phyloP scores from a whole-genome alignment of 805 yeast species.

The Ogataea degrootiae region DNA sequence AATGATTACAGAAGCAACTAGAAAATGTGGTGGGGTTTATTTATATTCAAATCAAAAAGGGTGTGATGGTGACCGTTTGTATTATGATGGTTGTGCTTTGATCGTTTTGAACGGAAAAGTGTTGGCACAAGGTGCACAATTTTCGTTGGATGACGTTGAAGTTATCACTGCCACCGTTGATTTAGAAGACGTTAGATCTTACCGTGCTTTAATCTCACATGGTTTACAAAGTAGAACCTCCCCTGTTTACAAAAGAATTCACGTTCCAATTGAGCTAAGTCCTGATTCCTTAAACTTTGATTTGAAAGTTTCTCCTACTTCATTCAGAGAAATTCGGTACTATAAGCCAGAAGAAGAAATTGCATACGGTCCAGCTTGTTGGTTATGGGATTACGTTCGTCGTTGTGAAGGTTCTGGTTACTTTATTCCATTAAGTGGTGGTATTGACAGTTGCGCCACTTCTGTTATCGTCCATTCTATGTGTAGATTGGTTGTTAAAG shows the following conservation, averaged over 20 bases:
- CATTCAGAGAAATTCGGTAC: constrained; percentile 45
- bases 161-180: constrained; percentile 95
- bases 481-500: constrained; percentile 80
- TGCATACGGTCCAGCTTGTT: constrained; percentile 97
- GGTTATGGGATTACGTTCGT: constrained; percentile 98
- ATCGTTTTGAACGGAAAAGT: constrained; percentile 90
- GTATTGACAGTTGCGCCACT: constrained; percentile 97
- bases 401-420: constrained; percentile 88
- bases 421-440: constrained; percentile 93
- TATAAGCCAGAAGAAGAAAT: constrained; percentile 93
- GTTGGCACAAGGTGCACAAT: constrained; percentile 91
- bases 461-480: constrained; percentile 90
- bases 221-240: constrained; percentile 57
- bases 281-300: constrained; percentile 56
- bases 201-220: constrained; percentile 69
- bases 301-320: constrained; percentile 56
- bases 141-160: constrained; percentile 86
- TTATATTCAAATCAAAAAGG: constrained; percentile 94
- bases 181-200: constrained; percentile 82
- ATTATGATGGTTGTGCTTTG: constrained; percentile 95
- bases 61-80: constrained; percentile 95
- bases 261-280: constrained; percentile 63
- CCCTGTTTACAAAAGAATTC: constrained; percentile 48
- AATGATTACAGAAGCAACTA: constrained; percentile 85
- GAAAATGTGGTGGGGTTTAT: constrained; percentile 95